Evolutionary conservation across 2,329 filamentous ascomycete species (phyloP).

Genomic region (Kalmusia sp.): DNA sequence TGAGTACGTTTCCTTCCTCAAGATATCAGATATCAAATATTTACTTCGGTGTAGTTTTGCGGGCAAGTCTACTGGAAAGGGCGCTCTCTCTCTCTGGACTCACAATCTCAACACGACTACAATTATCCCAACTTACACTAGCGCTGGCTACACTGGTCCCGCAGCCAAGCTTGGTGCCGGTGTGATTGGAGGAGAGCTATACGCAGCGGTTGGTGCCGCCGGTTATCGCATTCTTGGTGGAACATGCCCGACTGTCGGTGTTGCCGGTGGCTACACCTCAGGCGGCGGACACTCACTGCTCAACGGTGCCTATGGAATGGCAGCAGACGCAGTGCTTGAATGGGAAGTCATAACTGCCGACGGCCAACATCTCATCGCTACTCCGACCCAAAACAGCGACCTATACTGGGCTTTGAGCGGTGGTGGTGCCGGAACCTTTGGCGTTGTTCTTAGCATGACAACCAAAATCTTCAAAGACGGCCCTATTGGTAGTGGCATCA

Average conservation of each 20-base stretch:
- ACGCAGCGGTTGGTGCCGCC: conserved; percentile 10
- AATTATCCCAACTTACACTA: not conserved
- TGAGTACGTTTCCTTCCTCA: conserved; percentile 5
- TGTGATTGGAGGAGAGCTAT: conserved; percentile 12
- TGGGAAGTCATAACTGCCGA: conserved; percentile 42
- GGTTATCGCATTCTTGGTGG: conserved; percentile 35
- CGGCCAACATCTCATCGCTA: conserved; percentile 36
- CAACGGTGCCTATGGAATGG: conserved; percentile 25
- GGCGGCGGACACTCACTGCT: conserved; percentile 35
- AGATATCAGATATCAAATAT: conserved; percentile 33
- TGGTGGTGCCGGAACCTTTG: conserved; percentile 32
- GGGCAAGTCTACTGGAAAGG: conserved; percentile 5
- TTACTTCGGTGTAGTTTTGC: not conserved
- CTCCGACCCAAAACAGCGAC: conserved; percentile 35
- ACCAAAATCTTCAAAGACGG: no score
- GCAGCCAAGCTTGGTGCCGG: conserved; percentile 21
- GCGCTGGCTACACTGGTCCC: conserved; percentile 11
- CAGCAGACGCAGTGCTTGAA: conserved; percentile 39
- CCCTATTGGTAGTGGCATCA: no score
- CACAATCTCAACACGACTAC: conserved; percentile 15
- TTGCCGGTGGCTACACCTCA: conserved; percentile 41
- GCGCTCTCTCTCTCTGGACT: conserved; percentile 7
- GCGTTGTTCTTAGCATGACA: conserved; percentile 15
- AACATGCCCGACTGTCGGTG: conserved; percentile 40
- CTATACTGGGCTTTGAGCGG: conserved; percentile 47